Evolutionary conservation across 2,329 filamentous ascomycete genomes (phyloP), one percentile per base, ranked within the genome.

Genomic region (Botryosphaeria dothidea): DNA sequence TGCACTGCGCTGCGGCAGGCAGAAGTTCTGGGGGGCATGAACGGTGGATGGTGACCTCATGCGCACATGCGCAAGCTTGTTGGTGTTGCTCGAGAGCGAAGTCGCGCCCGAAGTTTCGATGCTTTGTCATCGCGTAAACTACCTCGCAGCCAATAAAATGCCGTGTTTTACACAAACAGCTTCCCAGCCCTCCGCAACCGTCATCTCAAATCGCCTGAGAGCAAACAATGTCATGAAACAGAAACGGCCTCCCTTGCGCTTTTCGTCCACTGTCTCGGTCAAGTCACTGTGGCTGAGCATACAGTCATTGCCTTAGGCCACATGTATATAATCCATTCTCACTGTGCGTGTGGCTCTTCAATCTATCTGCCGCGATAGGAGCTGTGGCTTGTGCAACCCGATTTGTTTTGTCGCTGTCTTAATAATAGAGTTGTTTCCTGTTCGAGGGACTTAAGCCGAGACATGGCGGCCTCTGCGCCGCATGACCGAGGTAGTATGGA

Each of bases 1-100:
- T 80, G 80, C 71, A 81, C 78, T 75, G 79, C 81, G 77, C 81
- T 79, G 72, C 78, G 81, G 80, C 83, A 86, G 73, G 79, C 80
- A 72, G 80, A 73, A 68, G 80, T 74, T 71, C 75, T 74, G 69
- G 78, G 76, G 72, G 78, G 80, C 84, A 86, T 86, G 70, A 77
- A 76, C 36, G 49, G 43, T 27, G 45, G 36, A 15, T 15, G 54
- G 41, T 48, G 41, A 25, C 11, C n/a, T 48, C 41, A 46, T 46
- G 56, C 56, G 27, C 15, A 27, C 41, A 25, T 19, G 41, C 56
- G 27, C 13, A 6, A 60, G 38, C 38, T 58, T 27, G 38, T 46
- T 3, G 56, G 21, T 9, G 38, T 25, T 13, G 41, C 38, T 15
- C 41, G 56, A 46, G 3, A 25, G 31, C 46, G 41, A 41, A n/a